A percentile compares a stretch with the other conserved stretches of the same genome.
Evolutionary conservation across 2,329 filamentous ascomycete species (phyloP).

Genomic region (Botrytis paeoniae): DNA sequence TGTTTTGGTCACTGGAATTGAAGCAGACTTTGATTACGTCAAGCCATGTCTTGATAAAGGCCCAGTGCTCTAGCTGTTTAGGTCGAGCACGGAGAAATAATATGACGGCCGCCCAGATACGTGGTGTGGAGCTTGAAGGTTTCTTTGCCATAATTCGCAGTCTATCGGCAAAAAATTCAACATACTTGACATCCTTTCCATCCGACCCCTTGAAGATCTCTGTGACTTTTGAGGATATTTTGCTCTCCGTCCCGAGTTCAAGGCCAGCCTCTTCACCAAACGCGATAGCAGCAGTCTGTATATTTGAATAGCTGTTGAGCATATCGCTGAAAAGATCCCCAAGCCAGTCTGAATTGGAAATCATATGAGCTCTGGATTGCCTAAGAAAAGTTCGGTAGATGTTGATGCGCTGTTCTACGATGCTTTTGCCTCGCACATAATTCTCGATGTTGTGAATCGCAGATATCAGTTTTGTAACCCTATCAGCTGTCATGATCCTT

Average conservation of each 20-base stretch:
- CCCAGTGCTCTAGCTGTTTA: conserved; percentile 62
- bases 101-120: conserved; percentile 83
- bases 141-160: conserved; percentile 67
- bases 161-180: conserved; percentile 64
- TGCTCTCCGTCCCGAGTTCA: conserved; percentile 64
- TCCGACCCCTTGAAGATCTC: conserved; percentile 54
- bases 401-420: conserved; percentile 70
- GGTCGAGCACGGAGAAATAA: conserved; percentile 67
- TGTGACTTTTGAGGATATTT: conserved; percentile 63
- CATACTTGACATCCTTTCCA: conserved; percentile 49
- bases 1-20: conserved; percentile 69
- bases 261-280: conserved; percentile 71
- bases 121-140: conserved; percentile 67
- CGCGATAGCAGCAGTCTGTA: conserved; percentile 69
- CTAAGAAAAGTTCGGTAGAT: conserved; percentile 76
- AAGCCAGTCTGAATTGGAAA: conserved; percentile 72
- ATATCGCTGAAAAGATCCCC: conserved; percentile 78
- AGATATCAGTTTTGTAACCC: conserved; percentile 67
- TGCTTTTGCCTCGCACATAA: conserved; percentile 74
- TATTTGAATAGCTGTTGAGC: conserved; percentile 74
- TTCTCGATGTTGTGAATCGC: conserved; percentile 71
- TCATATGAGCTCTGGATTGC: conserved; percentile 69
- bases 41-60: conserved; percentile 71
- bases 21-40: conserved; percentile 78
- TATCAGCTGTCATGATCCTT: conserved; percentile 69